These are phyloP conservation scores for Sarocladium strictum DNA, from an alignment of 2,329 filamentous ascomycete species.

Conservation along the genomic window DNA sequence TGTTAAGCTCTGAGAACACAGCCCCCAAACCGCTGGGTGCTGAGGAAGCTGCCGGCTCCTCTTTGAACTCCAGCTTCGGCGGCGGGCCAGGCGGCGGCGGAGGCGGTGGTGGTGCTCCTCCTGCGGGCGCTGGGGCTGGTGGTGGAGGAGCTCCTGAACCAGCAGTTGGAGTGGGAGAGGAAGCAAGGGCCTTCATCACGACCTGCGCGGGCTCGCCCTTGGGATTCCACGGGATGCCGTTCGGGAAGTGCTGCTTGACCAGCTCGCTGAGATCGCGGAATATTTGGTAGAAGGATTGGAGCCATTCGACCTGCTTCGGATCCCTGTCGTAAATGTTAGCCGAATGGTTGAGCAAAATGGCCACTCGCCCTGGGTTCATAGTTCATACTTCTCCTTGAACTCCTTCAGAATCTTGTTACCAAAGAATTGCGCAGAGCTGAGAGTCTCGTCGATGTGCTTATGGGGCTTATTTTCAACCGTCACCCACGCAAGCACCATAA, in stretches of 20 bases:
- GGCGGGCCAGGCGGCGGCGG: conserved; percentile 68
- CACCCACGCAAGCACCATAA: conserved; percentile 87
- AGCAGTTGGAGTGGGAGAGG: conserved; percentile 21
- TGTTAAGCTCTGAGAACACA: conserved; percentile 88
- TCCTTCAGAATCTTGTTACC: conserved; percentile 92
- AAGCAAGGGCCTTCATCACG: conserved; percentile 49
- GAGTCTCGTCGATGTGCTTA: conserved; percentile 77
- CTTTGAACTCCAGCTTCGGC: conserved; percentile 56
- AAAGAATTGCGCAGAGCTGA: conserved; percentile 84
- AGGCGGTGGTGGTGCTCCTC: conserved; percentile 47
- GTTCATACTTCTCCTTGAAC: conserved; percentile 62
- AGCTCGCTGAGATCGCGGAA: conserved; percentile 81
- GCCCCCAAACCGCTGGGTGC: conserved; percentile 65
- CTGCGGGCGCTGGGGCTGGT: conserved; percentile 46
- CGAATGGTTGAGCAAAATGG: too few relatives aligned
- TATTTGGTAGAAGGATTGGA: conserved; percentile 86
- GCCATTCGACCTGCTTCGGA: conserved; percentile 75
- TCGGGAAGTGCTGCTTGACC: conserved; percentile 74
- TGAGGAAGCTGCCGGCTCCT: conserved; percentile 31
- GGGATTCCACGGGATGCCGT: conserved; percentile 81
- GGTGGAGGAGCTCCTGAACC: conserved; percentile 15
- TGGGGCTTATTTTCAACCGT: conserved; percentile 75
- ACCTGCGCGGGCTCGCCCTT: conserved; percentile 68
- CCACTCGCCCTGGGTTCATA: neutral
- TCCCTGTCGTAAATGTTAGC: conserved; percentile 46